Base-by-base conservation (phyloP, 108 stramenopile genomes). In the Fragilariopsis cylindrus region DNA sequence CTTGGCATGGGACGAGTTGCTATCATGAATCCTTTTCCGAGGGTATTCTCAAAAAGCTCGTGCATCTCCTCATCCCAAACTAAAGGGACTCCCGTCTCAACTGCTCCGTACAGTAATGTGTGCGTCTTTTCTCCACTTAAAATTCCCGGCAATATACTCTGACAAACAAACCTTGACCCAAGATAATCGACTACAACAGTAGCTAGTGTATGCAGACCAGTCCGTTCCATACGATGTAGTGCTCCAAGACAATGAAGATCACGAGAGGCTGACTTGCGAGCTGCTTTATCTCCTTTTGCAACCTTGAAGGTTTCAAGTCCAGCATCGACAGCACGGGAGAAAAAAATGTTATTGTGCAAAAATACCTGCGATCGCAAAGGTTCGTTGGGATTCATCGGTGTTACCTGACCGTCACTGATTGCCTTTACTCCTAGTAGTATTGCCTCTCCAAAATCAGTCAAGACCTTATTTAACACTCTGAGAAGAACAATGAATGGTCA, bases 341-440 rank as follows among this genome's bases (percentile, higher is more conserved):
- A 96, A 86, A 98, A 98, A 57, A 97, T 97, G 75, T 95, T 96
- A 84, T 98, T 98, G 91, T 96, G 96, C 47, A 97, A 81, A 65
- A 86, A 98, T 6, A 98, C 98, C 79, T 97, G 97, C 15, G 94
- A 84, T 39, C 88, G 82, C 9, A 80, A 65, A 2, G 87, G 76
- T 81, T 98, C 98, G 58, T 90, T 94, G 40, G 96, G 95, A 79
- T 98, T 98, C 88, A 98, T 95, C 39, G 98, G 91, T 15, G 77
- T 60, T 47, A 98, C 88, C 63, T 90, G 89, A 45, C 98, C 97
- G 16, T 96, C 86, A 42, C 70, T 79, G 67, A 97, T 94, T 18
- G 97, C 95, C 62, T 84, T 83, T 0, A 91, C 91, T 13, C 94
- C 97, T 7, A 71, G 49, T 11, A 88, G 68, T 47, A 96, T 88